A percentile compares a stretch with the other conserved stretches of the same genome.
phyloP scores from a whole-genome alignment of 2,329 filamentous ascomycete genomes.

The Fonsecaea monophora region DNA sequence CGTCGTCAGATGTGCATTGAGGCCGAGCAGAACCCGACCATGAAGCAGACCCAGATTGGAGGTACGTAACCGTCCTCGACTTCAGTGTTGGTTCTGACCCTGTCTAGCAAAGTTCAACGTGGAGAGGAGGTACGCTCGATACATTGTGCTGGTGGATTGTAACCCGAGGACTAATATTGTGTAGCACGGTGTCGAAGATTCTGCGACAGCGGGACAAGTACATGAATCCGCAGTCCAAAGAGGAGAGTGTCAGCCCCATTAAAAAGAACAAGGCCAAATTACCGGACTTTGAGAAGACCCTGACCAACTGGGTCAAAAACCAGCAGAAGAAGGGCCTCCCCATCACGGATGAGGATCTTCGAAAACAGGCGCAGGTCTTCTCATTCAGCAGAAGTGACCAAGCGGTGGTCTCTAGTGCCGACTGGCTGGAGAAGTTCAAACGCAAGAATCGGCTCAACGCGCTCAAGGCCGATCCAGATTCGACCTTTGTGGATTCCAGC shows the following conservation, averaged over 20 bases:
- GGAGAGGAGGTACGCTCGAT: constrained; percentile 79
- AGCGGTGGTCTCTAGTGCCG: constrained; percentile 61
- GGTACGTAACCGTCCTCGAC: constrained; percentile 57
- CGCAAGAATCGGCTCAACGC: constrained; percentile 74
- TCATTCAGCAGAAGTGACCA: constrained; percentile 41
- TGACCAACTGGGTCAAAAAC: constrained; percentile 86
- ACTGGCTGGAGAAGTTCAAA: constrained; percentile 96
- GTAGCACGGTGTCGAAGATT: constrained; percentile 97
- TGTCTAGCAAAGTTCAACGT: constrained; percentile 82
- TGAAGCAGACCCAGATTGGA: constrained; percentile 96
- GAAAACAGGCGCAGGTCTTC: constrained; percentile 39
- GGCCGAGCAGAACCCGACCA: constrained; percentile 84
- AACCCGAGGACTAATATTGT: constrained; percentile 27
- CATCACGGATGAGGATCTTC: constrained; percentile 39
- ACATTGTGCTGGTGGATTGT: constrained; percentile 13
- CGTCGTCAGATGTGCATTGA: constrained; percentile 93
- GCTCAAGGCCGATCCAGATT: constrained; percentile 61
- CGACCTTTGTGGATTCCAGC: constrained; percentile 51
- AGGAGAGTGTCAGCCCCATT: constrained; percentile 77
- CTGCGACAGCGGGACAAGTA: constrained; percentile 94
- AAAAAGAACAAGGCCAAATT: constrained; percentile 85
- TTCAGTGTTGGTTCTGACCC: constrained; percentile 44
- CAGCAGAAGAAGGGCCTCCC: constrained; percentile 72
- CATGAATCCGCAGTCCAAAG: constrained; percentile 66
- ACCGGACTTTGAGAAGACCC: constrained; percentile 88